A percentile compares a stretch with the other conserved stretches of the same genome.
Evolutionary conservation across 1,284 basidiomycete genomes (phyloP).

Genomic region (Cutaneotrichosporon sp.): DNA sequence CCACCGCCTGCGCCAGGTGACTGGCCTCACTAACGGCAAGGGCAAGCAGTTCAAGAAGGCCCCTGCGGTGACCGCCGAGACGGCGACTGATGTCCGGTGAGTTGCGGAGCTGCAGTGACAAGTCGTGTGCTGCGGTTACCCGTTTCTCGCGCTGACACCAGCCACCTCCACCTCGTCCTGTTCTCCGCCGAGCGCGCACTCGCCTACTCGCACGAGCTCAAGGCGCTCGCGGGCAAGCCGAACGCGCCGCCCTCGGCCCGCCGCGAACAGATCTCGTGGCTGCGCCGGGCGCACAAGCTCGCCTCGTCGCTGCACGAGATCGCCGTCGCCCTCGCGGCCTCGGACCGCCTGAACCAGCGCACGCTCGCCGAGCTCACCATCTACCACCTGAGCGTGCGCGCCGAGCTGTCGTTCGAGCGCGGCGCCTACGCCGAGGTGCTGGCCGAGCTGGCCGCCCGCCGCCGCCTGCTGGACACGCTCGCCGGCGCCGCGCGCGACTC

Average conservation of each 20-base stretch:
- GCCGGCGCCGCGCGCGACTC: constrained; percentile 62
- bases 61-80: constrained; percentile 64
- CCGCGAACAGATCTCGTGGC: constrained; percentile 59
- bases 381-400: constrained; percentile 52
- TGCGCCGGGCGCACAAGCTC: constrained; percentile 82
- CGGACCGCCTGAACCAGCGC: constrained; percentile 27
- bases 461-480: constrained; percentile 68
- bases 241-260: constrained; percentile 25
- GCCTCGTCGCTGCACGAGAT: constrained; percentile 74
- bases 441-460: constrained; percentile 72
- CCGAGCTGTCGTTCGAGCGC: constrained; percentile 55
- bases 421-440: constrained; percentile 79
- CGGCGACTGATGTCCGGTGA: constrained; percentile 73
- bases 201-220: constrained; percentile 82
- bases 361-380: constrained; percentile 52
- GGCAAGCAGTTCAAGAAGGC: constrained; percentile 85
- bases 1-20: constrained; percentile 77
- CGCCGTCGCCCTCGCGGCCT: constrained; percentile 62
- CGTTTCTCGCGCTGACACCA: no score
- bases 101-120: constrained; percentile 46
- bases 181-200: constrained; percentile 91
- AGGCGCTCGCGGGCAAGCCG: constrained; percentile 46
- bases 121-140: background rate
- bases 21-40: constrained; percentile 85
- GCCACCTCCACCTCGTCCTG: constrained; percentile 70